Base-by-base conservation (phyloP, 768 basidiomycete genomes). In the Hygrophorus pudorinus region DNA sequence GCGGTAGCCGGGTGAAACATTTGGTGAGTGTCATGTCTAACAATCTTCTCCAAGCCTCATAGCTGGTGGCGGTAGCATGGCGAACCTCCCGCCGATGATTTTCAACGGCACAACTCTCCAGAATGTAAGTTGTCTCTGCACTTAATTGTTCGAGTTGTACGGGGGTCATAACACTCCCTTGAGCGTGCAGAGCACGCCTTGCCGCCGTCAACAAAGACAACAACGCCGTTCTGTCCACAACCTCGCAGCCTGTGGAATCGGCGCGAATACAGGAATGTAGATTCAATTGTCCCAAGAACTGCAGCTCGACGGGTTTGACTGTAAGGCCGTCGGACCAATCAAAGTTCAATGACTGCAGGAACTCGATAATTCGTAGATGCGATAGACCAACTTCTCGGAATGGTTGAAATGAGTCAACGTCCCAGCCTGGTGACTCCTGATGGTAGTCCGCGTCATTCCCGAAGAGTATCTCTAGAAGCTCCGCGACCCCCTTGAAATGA, bases 21-120 rank as follows among this genome's bases (percentile, higher is more conserved):
- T 90, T 90, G 24, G 79, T 80, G 13, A 98, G 72, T 1, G 82
- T 77, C 58, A 90, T 79, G 64, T 94, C 88, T 42, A 98, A 69
- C 30, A 92, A 58, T 31, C 81, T 71, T 46, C 83, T 78, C 93
- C 93, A 97, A 0, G 92, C 73, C 47, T 85, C 80, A 56, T 88
- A 85, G 31, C 82, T 80, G 6, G 67, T 67, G 3, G 76, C 73
- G 17, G 81, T 70, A 10, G 90, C 83, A 55, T 81, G 72, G 2
- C 75, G 67, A 6, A 97, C 76, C 56, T 87, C 79, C 10, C 91
- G 78, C 14, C 86, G 79, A 57, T 91, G 84, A 53, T 97, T 97
- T 60, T 92, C 91, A 43, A 84, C 71, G 0, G 79, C 85, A 47
- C 90, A 85, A 44, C 86, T 87, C 57, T 85, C 80, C 49, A 96